Percentiles rank a stretch among this genome's conserved stretches.
These are phyloP conservation scores for Apiospora koreana DNA, from an alignment of 2,329 filamentous ascomycete species.

Conservation along the genomic window DNA sequence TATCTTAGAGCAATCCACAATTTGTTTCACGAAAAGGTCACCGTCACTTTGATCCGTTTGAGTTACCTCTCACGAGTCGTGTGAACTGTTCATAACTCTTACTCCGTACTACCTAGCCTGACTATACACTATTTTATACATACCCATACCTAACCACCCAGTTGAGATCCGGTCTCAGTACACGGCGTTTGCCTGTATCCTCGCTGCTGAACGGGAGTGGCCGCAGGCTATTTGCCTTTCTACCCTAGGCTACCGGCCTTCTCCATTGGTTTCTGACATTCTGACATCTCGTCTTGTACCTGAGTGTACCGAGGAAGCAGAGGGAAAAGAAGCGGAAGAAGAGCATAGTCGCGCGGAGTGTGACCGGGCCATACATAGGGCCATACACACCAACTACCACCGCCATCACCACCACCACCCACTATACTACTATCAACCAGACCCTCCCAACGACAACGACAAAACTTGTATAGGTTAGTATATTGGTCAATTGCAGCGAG, in stretches of 20 bases:
- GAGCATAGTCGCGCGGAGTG: neutral
- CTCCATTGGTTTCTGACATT: neutral
- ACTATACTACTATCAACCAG: neutral
- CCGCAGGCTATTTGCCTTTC: neutral
- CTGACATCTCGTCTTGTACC: neutral
- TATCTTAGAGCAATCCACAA: conserved; percentile 5
- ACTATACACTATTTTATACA: too few species aligned
- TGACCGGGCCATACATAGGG: neutral
- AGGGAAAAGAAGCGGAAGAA: neutral
- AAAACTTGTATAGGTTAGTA: conserved; percentile 1
- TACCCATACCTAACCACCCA: neutral
- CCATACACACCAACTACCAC: neutral
- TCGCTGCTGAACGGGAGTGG: neutral
- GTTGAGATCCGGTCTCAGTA: neutral
- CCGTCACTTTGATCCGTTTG: neutral
- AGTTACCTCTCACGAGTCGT: neutral
- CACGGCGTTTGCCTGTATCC: neutral
- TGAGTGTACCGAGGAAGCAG: neutral
- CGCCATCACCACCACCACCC: neutral
- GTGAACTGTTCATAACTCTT: neutral
- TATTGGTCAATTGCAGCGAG: neutral
- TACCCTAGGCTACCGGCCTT: neutral
- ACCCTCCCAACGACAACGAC: neutral
- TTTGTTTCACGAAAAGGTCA: conserved; percentile 1
- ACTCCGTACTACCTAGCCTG: neutral